phyloP scores from a whole-genome alignment of 306 rosid species.

The Quercus wislizeni region DNA sequence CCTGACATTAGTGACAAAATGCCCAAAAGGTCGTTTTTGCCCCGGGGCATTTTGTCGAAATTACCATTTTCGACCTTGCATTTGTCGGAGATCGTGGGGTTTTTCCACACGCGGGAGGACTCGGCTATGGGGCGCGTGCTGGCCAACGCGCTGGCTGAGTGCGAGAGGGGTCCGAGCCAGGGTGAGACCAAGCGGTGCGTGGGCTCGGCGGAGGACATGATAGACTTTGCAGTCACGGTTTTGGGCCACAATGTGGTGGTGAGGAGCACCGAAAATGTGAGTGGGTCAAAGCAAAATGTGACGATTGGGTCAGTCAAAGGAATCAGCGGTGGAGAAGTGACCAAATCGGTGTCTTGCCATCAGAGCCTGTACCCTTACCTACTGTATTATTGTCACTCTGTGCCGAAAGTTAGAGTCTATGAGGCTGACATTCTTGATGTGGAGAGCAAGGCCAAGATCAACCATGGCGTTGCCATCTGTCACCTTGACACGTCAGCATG shows the following conservation, averaged over 20 bases:
- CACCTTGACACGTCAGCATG: slow-evolving; percentile 80
- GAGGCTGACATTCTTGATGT: slow-evolving; percentile 60
- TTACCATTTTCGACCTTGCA: slow-evolving; percentile 50
- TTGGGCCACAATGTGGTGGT: slow-evolving; percentile 45
- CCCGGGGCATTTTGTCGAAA: slow-evolving; percentile 41
- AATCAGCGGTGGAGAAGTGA: slow-evolving; percentile 65
- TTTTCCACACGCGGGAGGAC: slow-evolving; percentile 46
- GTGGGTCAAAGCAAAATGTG: slow-evolving; percentile 48
- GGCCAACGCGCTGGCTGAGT: slow-evolving; percentile 37
- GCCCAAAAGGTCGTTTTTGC: slow-evolving; percentile 77
- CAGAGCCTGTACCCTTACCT: slow-evolving; percentile 85
- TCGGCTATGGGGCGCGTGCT: slow-evolving; percentile 53
- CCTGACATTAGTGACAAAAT: slow-evolving; percentile 72
- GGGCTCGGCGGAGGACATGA: slow-evolving; percentile 70
- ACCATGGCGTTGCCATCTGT: slow-evolving; percentile 73
- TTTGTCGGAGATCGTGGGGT: slow-evolving; percentile 25
- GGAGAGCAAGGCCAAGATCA: slow-evolving; percentile 28
- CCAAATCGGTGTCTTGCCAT: slow-evolving; percentile 78
- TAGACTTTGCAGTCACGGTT: slow-evolving; percentile 54
- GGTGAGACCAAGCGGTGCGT: slow-evolving; percentile 83
- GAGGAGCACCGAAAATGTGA: slow-evolving; percentile 45
- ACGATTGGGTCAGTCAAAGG: slow-evolving; percentile 53
- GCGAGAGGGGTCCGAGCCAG: slow-evolving; percentile 59
- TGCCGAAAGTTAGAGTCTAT: slow-evolving; percentile 70
- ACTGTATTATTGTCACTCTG: slow-evolving; percentile 84